Evolutionary conservation across 2,329 filamentous ascomycete genomes (phyloP).

Genomic region (Ascochyta pisi): DNA sequence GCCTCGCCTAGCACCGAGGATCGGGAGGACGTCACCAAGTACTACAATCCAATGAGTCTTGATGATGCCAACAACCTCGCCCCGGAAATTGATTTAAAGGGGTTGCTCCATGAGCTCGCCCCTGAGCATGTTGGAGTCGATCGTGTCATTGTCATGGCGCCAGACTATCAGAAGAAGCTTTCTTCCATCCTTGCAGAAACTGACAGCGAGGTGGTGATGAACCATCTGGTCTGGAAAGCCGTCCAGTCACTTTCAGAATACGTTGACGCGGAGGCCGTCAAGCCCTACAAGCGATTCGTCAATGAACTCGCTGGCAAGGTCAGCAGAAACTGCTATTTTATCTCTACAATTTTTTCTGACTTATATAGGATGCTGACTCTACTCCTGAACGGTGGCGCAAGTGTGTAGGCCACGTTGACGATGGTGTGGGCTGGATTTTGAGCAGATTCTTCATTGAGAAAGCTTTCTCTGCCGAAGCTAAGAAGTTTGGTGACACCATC

Average conservation of each 20-base stretch:
- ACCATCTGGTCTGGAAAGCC: constrained; percentile 71
- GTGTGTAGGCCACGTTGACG: constrained; percentile 66
- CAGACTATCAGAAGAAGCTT: constrained; percentile 66
- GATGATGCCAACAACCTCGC: constrained; percentile 62
- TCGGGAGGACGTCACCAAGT: constrained; percentile 68
- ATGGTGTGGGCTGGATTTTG: constrained; percentile 69
- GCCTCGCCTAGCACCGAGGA: constrained; percentile 65
- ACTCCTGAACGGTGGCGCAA: constrained; percentile 70
- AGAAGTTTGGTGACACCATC: constrained; percentile 71
- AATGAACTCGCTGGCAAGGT: constrained; percentile 66
- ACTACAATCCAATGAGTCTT: constrained; percentile 69
- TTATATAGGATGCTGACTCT: constrained; percentile 62
- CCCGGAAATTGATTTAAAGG: constrained; percentile 63
- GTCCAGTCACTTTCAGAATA: constrained; percentile 61
- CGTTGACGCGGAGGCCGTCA: constrained; percentile 66
- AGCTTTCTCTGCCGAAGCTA: constrained; percentile 70
- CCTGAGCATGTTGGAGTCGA: constrained; percentile 60
- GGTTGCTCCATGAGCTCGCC: constrained; percentile 60
- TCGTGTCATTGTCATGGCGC: constrained; percentile 65
- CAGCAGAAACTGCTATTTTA: neutral
- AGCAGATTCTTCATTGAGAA: constrained; percentile 75
- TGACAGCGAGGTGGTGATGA: constrained; percentile 62
- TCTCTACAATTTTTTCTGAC: constrained; percentile 22
- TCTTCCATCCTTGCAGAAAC: constrained; percentile 63
- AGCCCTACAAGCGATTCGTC: constrained; percentile 65